Base-by-base conservation (phyloP, 257 asterid species). In the Solanum pimpinellifolium region DNA sequence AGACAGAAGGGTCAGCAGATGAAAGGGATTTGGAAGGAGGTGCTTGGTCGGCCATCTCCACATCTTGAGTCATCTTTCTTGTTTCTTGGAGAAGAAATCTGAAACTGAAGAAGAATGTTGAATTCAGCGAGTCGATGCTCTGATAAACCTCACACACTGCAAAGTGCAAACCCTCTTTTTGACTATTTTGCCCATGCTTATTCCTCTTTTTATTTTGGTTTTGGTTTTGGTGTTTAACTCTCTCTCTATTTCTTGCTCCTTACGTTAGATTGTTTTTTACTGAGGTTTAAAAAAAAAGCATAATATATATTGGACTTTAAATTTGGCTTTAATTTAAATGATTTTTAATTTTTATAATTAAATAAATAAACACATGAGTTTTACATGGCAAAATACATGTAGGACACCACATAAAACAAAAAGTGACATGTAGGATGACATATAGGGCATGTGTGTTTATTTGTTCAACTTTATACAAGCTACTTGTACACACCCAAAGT, bases 41-140 rank as follows among this genome's bases (percentile, higher is more conserved):
- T 52, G 88, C 74, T 80, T 93, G 97, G 90, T 95, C 98, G 86
- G 92, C 92, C 98, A 95, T 95, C 89, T 94, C 97, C 85, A 92
- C 92, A 69, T 95, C 99, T 90, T 93, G 95, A 90, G 96, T 93
- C 98, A 93, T 92, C 66, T 86, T 92, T 33, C 42, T 33, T 10
- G 81, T 86, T 92, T 33, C 42, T 33, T 10, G 81, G 9, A 10
- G 81, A 73, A 73, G 81, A 73, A 73, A 29, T 13, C 68, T 46
- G 10, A 10, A 27, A 78, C 29, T 18, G 29, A 27, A 81, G 44
- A 27, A 81, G 31, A 31, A 49, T 29, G 85, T 80, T 18, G 5
- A 74, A 39, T 37, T 74, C 20, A 21, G 82, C 31, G 44, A 80
- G 65, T 44, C 65, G 84, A 78, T 78, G 84, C 85, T 47, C 31